Conservation (phyloP, 768 basidiomycete genomes). For the Hydnomerulius pinastri region DNA sequence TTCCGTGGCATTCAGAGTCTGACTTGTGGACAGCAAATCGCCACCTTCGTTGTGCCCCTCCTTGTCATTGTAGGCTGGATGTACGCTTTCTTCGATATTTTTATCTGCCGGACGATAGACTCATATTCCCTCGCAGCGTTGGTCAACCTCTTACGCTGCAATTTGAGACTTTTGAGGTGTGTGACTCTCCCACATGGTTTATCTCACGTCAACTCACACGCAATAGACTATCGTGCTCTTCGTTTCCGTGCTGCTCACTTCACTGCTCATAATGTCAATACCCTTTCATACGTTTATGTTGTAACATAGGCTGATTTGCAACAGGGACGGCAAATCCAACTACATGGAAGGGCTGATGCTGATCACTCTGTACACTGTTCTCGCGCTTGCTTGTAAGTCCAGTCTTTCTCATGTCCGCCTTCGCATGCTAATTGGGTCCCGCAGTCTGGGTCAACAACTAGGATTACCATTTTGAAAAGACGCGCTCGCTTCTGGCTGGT, state of each 20-base stretch:
- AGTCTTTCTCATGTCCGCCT: background rate
- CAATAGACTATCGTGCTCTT: constrained; percentile 78
- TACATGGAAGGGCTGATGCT: constrained; percentile 91
- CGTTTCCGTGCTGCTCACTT: constrained; percentile 85
- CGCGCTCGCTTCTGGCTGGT: too few relatives aligned
- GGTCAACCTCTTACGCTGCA: constrained; percentile 75
- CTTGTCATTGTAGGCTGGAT: constrained; percentile 90
- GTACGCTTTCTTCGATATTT: constrained; percentile 41
- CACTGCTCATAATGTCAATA: constrained; percentile 73
- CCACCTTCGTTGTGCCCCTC: constrained; percentile 82
- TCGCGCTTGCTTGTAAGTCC: constrained; percentile 41
- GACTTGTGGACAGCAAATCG: constrained; percentile 66
- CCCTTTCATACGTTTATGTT: background rate
- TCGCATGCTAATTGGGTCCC: background rate
- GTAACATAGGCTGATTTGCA: background rate
- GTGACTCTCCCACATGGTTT: background rate
- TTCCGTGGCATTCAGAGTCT: background rate
- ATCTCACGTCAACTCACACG: constrained; percentile 2
- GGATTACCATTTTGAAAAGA: background rate
- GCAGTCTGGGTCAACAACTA: constrained; percentile 13
- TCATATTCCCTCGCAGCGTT: constrained; percentile 41
- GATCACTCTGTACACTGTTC: constrained; percentile 37
- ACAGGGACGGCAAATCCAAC: constrained; percentile 80
- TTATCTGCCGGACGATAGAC: background rate
- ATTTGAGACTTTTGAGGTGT: constrained; percentile 84